Evolutionary conservation across 805 yeast species (phyloP), one percentile per base, ranked within the genome.

Genomic region (Citeromyces nyonsensis): DNA sequence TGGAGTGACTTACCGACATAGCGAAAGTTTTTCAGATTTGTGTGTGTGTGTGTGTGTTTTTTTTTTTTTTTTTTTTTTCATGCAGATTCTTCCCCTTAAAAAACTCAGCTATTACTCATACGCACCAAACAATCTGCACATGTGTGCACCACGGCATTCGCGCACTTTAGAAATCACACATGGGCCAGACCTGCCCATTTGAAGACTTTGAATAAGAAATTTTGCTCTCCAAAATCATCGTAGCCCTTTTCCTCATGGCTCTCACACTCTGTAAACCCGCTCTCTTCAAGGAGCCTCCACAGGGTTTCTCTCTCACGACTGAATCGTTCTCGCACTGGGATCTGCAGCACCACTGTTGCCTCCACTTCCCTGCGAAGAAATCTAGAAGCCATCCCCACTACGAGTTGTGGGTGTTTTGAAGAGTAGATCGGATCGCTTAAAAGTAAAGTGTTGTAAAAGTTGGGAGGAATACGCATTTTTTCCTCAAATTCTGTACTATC

Each of bases 351-450:
- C 0, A 85, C 71, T 6, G 64, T 47, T 0, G 78, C 55, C 3
- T 45, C 51, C 1, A 34, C 3, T 2, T 39, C 35, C 9, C 36
- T 35, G 1, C 49, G 49, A 13, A 75, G 43, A 34, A 81, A 73
- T 28, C 43, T 40, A 3, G 45, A 43, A 5, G 86, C 56, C 64
- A 82, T 75, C 31, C 67, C 50, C 4, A 68, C 66, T 1, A 88
- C 72, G 72, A 81, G 69, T 10, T 50, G 48, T 1, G 96, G 96
- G 46, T 88, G 97, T 24, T 69, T 64, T 0, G 76, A 56, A 1
- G 95, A 80, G 49, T 91, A 88, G 2, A 88, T 73, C 0, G 96
- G 95, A 51, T 88, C 98, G 13, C 95, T 79, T 4, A 84, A 53
- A 0, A 91, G 56, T 4, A 88, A 59, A 0, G 83, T 68, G 27